phyloP scores from a whole-genome alignment of 352 stramenopile species.

The Elongisporangium senticosum region DNA sequence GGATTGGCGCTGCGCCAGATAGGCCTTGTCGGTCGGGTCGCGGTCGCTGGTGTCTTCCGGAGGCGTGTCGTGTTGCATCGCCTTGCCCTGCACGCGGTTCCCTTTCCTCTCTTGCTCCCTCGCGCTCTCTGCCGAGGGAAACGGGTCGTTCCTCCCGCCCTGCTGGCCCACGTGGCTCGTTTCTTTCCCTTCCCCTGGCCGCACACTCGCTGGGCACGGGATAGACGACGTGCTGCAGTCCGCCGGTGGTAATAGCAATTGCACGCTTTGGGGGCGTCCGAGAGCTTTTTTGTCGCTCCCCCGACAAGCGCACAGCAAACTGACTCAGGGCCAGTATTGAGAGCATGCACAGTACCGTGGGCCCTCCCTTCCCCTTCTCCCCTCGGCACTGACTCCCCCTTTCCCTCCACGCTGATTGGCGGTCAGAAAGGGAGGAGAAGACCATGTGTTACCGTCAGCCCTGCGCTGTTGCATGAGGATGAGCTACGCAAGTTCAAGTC shows the following conservation, averaged over 20 bases:
- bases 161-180: not conserved
- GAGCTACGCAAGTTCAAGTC: not conserved
- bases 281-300: not conserved
- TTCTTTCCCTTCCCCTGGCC: not conserved
- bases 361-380: not conserved
- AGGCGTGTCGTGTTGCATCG: conserved; percentile 2
- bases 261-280: not conserved
- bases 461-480: not conserved
- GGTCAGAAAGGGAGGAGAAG: not conserved
- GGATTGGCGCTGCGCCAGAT: conserved; percentile 57
- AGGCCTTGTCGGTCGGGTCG: conserved; percentile 37
- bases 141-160: not conserved
- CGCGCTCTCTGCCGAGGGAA: conserved; percentile 1
- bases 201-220: not conserved
- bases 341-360: not conserved
- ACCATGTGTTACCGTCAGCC: not conserved
- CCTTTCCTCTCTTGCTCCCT: conserved; percentile 1
- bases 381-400: not conserved
- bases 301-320: not conserved
- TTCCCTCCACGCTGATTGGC: not conserved
- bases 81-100: not conserved
- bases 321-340: not conserved
- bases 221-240: not conserved
- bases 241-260: not conserved
- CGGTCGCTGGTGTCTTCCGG: not conserved